These are phyloP conservation scores for Orobanche coerulescens DNA, from an alignment of 257 asterid genomes.

Conservation along the genomic window DNA sequence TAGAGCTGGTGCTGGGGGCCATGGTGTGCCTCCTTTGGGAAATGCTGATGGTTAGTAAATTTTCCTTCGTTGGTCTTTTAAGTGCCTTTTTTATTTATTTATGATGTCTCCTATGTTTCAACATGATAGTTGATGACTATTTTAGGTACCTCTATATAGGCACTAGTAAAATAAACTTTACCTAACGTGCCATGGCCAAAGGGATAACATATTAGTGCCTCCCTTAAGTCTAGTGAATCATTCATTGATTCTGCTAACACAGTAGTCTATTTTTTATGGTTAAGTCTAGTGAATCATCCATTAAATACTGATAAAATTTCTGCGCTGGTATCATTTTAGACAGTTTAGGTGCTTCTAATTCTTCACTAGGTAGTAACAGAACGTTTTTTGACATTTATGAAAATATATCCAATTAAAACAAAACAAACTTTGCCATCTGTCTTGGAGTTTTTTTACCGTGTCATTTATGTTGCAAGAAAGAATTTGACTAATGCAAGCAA, in stretches of 20 bases:
- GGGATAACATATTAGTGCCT: background rate
- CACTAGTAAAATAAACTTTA: conserved; percentile 12
- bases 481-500: background rate
- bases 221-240: conserved; percentile 15
- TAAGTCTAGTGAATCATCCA: conserved; percentile 11
- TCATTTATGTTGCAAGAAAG: background rate
- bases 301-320: background rate
- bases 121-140: conserved; percentile 10
- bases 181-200: conserved; percentile 14
- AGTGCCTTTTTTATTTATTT: conserved; percentile 4
- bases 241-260: background rate
- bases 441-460: background rate
- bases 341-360: conserved; percentile 7
- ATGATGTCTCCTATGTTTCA: conserved; percentile 1
- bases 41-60: conserved; percentile 72
- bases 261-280: background rate
- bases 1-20: conserved; percentile 83
- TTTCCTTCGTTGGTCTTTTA: conserved; percentile 12
- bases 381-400: background rate
- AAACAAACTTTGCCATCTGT: background rate
- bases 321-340: background rate
- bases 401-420: background rate
- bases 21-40: conserved; percentile 81
- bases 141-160: conserved; percentile 5
- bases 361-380: background rate